phyloP scores from a whole-genome alignment of 169 alveolate species.

The Perkinsus olseni region DNA sequence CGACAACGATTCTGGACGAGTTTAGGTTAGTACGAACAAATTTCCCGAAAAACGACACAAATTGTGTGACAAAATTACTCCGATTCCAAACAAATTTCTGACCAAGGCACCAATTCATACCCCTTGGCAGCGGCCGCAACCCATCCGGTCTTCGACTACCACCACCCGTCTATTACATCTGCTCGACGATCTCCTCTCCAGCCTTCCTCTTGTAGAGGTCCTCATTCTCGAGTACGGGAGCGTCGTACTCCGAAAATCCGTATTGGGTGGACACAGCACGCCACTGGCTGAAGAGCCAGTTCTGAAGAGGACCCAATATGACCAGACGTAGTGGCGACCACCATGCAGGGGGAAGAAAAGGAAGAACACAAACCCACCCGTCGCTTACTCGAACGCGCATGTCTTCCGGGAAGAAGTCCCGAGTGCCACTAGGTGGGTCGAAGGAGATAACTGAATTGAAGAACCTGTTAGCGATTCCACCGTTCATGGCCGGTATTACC shows the following conservation, averaged over 20 bases:
- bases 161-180: conserved; percentile 13
- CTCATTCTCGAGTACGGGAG: conserved; percentile 32
- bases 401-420: conserved; percentile 35
- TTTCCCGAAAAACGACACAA: too few relatives aligned
- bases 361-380: too few relatives aligned
- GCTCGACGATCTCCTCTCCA: conserved; percentile 35
- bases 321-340: too few relatives aligned
- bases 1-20: too few relatives aligned
- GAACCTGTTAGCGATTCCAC: neutral
- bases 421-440: conserved; percentile 31
- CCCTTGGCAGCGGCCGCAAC: too few relatives aligned
- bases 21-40: too few relatives aligned
- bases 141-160: too few relatives aligned
- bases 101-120: too few relatives aligned
- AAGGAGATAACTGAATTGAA: neutral
- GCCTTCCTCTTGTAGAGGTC: conserved; percentile 31
- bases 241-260: neutral
- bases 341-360: too few relatives aligned
- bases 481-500: neutral
- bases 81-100: too few relatives aligned
- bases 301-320: neutral
- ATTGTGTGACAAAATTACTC: too few relatives aligned
- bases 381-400: neutral
- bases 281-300: neutral
- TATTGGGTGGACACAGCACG: neutral